These are phyloP conservation scores for Dioscorea dumetorum DNA, from an alignment of 106 monocot genomes.

Conservation along the genomic window DNA sequence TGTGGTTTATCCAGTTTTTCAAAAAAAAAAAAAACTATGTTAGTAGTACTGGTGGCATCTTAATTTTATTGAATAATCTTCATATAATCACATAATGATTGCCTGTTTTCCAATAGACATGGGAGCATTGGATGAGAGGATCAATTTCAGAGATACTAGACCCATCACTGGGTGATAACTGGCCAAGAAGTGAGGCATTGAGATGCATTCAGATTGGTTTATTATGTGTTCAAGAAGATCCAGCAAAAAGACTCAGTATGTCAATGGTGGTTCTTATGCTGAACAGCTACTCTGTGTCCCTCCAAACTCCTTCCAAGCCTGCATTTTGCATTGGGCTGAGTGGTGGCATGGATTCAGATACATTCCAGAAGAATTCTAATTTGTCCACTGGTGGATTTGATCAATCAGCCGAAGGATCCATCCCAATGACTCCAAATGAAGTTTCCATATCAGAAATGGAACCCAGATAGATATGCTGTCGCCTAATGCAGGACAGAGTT, in stretches of 20 bases:
- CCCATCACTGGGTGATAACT: neutral
- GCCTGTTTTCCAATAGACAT: neutral
- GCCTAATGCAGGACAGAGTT: no score
- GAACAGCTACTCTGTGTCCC: neutral
- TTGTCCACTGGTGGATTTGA: neutral
- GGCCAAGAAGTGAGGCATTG: neutral
- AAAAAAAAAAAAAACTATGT: no score
- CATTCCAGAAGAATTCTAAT: neutral
- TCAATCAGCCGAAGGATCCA: slow-evolving; percentile 1
- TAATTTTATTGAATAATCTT: neutral
- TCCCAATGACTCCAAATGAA: slow-evolving; percentile 22
- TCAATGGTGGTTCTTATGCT: neutral
- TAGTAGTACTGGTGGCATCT: neutral
- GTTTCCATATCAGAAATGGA: slow-evolving; percentile 33
- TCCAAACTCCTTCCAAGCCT: neutral
- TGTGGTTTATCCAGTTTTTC: no score
- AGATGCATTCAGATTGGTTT: neutral
- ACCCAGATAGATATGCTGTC: slow-evolving; percentile 6
- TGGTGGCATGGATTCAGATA: no score
- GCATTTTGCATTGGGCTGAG: neutral
- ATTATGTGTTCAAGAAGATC: neutral
- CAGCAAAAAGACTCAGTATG: neutral
- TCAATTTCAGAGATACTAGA: neutral
- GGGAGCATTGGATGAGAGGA: slow-evolving; percentile 1
- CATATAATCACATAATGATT: neutral